Evolutionary conservation across 1,284 basidiomycete genomes (phyloP).

Genomic region (Rhodotorula sp.): DNA sequence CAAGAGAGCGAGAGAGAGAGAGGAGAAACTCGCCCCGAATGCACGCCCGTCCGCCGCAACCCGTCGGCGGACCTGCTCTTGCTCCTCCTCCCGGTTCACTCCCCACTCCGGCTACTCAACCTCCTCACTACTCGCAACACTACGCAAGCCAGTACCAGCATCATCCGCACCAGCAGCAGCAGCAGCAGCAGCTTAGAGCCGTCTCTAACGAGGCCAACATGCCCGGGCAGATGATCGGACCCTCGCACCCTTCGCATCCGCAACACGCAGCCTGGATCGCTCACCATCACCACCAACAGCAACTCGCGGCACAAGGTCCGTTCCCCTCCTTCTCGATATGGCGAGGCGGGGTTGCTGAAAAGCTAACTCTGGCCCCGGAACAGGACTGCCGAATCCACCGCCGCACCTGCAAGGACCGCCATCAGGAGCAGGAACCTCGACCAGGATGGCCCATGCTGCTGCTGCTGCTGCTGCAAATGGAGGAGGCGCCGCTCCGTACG

Average conservation of each 20-base stretch:
- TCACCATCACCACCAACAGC: slow-evolving; percentile 18
- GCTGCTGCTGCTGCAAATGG: too few relatives aligned
- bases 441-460: too few relatives aligned
- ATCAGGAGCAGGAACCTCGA: too few relatives aligned
- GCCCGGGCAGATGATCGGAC: slow-evolving; percentile 13
- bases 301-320: neutral
- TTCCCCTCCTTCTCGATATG: too few relatives aligned
- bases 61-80: neutral
- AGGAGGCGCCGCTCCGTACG: too few relatives aligned
- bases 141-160: neutral
- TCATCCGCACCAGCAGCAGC: slow-evolving; percentile 1
- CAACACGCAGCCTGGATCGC: slow-evolving; percentile 24
- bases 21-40: too few relatives aligned
- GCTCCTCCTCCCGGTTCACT: neutral
- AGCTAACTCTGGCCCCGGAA: neutral
- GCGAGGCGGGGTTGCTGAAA: too few relatives aligned
- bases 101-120: too few relatives aligned
- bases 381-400: neutral
- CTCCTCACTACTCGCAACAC: neutral
- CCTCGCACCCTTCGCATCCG: slow-evolving; percentile 32
- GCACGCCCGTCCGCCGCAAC: too few relatives aligned
- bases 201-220: neutral
- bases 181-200: neutral
- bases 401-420: neutral
- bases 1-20: too few relatives aligned